phyloP scores from a whole-genome alignment of 352 stramenopile genomes.

The Globisporangium acanthophoron region DNA sequence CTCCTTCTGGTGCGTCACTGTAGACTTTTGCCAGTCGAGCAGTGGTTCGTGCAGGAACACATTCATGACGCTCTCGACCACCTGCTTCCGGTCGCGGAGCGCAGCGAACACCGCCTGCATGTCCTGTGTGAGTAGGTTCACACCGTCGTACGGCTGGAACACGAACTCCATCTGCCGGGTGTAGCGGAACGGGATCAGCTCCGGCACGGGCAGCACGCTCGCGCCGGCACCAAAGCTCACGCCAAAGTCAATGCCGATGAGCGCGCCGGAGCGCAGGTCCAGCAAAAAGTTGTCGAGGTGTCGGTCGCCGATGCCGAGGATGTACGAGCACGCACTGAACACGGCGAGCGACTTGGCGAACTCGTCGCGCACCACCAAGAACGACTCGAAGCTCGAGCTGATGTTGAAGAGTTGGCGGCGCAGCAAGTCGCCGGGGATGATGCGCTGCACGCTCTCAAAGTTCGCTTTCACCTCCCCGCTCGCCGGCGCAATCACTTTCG shows the following conservation, averaged over 20 bases:
- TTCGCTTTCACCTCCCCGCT: constrained; percentile 42
- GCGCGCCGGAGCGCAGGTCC: constrained; percentile 52
- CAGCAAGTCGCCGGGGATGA: constrained; percentile 74
- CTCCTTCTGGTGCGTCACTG: constrained; percentile 49
- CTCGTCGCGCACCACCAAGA: constrained; percentile 78
- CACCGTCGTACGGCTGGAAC: constrained; percentile 61
- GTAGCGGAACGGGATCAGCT: constrained; percentile 89
- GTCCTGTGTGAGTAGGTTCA: constrained; percentile 63
- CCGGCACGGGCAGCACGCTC: constrained; percentile 79
- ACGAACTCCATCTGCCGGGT: constrained; percentile 76
- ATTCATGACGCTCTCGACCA: constrained; percentile 88
- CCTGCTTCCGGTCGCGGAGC: constrained; percentile 72
- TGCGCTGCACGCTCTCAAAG: constrained; percentile 49
- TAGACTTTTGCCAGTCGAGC: constrained; percentile 86
- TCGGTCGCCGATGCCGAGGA: constrained; percentile 89
- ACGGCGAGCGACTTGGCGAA: constrained; percentile 81
- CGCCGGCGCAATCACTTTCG: constrained; percentile 54
- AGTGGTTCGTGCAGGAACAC: constrained; percentile 90
- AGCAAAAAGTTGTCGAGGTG: constrained; percentile 91
- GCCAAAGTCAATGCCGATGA: constrained; percentile 91
- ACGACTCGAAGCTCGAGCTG: constrained; percentile 70
- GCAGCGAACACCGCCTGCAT: constrained; percentile 85
- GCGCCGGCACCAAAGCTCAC: constrained; percentile 87
- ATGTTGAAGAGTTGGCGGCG: constrained; percentile 68
- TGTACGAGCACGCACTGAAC: constrained; percentile 84